phyloP scores from a whole-genome alignment of 169 alveolate genomes.

The Amoebophrya sp. region DNA sequence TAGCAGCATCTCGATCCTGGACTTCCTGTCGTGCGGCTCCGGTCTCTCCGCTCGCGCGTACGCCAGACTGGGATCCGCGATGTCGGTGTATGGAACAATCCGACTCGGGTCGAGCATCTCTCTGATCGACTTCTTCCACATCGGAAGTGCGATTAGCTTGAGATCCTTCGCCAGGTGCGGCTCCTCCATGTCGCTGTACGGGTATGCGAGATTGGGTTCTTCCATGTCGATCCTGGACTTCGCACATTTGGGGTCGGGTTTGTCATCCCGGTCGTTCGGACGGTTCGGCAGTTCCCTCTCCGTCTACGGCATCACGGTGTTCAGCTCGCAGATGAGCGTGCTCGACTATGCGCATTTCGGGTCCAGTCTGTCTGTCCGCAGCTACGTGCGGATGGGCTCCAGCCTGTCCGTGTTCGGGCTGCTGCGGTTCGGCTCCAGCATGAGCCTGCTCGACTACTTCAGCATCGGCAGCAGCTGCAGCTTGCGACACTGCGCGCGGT shows the following conservation, averaged over 20 bases:
- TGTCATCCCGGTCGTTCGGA: not conserved
- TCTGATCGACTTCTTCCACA: slow-evolving; percentile 5
- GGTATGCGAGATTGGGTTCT: not conserved
- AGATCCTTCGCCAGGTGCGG: not conserved
- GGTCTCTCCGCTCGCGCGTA: not conserved
- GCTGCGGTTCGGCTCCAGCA: not conserved
- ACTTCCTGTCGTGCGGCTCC: not conserved
- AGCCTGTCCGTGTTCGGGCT: not conserved
- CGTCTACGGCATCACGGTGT: not conserved
- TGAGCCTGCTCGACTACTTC: not conserved
- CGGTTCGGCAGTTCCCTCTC: not conserved
- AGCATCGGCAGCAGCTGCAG: not conserved
- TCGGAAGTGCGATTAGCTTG: not conserved
- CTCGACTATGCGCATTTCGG: not conserved
- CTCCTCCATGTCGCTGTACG: not conserved
- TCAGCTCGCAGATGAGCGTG: not conserved
- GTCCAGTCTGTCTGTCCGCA: not conserved
- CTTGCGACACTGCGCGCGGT: not conserved
- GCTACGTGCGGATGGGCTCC: not conserved
- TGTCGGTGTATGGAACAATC: slow-evolving; percentile 16
- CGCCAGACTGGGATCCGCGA: not conserved
- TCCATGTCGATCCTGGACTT: not conserved
- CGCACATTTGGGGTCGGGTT: not conserved
- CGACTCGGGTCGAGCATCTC: not conserved
- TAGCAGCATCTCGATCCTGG: not conserved